Percentiles rank a stretch among this genome's conserved stretches.
Conservation (phyloP, 495 filamentous ascomycete genomes). For the Lophium mytilinum region DNA sequence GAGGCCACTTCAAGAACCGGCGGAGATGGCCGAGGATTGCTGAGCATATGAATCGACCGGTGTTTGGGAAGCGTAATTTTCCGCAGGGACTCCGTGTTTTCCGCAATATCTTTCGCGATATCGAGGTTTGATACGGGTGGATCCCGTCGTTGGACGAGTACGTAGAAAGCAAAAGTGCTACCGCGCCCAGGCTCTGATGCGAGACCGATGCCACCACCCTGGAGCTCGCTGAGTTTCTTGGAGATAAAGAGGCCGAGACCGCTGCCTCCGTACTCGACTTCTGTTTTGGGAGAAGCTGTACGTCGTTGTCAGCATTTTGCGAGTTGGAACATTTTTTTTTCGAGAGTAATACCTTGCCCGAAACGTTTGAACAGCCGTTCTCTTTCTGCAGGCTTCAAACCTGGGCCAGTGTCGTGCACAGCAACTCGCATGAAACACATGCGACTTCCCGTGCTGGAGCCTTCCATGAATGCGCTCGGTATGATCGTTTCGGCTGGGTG, state of each 20-base stretch:
- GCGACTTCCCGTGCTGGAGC: too few relatives aligned
- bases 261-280: conserved; percentile 5
- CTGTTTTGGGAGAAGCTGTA: background rate
- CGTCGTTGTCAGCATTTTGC: background rate
- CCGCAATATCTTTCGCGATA: background rate
- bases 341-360: background rate
- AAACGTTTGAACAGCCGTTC: background rate
- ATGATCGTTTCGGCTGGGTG: background rate
- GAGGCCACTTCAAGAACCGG: too few relatives aligned
- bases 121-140: background rate
- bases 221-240: conserved; percentile 4
- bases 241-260: conserved; percentile 8
- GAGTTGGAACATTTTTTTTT: background rate
- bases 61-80: too few relatives aligned
- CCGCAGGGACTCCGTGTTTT: too few relatives aligned
- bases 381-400: too few relatives aligned
- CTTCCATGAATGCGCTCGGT: too few relatives aligned
- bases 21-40: too few relatives aligned
- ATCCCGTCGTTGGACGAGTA: background rate
- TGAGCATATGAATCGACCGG: too few relatives aligned
- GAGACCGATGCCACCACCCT: conserved; percentile 11
- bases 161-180: conserved; percentile 9
- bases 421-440: too few relatives aligned
- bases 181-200: background rate
- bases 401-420: too few relatives aligned